Conservation (phyloP, 2,329 filamentous ascomycete species). For the Ceratocystis harringtonii region DNA sequence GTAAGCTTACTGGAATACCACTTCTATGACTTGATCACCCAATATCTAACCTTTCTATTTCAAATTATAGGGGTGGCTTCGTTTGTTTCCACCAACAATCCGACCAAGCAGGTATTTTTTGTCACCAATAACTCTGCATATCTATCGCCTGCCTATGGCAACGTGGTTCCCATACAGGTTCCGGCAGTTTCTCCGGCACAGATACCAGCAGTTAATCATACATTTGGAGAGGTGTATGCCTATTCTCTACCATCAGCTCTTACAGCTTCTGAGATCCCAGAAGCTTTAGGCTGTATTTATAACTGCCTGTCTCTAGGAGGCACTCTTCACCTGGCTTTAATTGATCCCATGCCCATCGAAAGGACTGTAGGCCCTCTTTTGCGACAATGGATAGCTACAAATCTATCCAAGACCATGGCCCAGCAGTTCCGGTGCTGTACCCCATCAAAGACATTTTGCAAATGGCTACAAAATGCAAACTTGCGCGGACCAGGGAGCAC, state of each 20-base stretch:
- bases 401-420: slow-evolving; percentile 45
- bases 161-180: slow-evolving; percentile 28
- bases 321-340: slow-evolving; percentile 42
- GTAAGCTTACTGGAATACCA: slow-evolving; percentile 23
- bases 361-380: slow-evolving; percentile 42
- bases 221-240: slow-evolving; percentile 37
- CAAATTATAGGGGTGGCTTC: slow-evolving; percentile 30
- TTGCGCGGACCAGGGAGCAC: slow-evolving; percentile 35
- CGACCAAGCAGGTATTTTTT: slow-evolving; percentile 30
- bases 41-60: neutral
- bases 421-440: slow-evolving; percentile 43
- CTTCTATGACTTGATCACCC: neutral
- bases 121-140: slow-evolving; percentile 25
- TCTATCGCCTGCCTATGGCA: slow-evolving; percentile 24
- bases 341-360: slow-evolving; percentile 45
- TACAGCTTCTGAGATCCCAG: slow-evolving; percentile 40
- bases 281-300: slow-evolving; percentile 41
- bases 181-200: slow-evolving; percentile 26
- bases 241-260: slow-evolving; percentile 42
- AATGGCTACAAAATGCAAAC: slow-evolving; percentile 42
- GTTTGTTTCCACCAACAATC: slow-evolving; percentile 34
- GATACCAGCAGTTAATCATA: slow-evolving; percentile 27
- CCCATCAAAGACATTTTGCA: slow-evolving; percentile 42
- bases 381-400: slow-evolving; percentile 45
- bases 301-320: slow-evolving; percentile 41